Evolutionary conservation across 345 rosid species (phyloP).

Genomic region (Pistacia integerrima): DNA sequence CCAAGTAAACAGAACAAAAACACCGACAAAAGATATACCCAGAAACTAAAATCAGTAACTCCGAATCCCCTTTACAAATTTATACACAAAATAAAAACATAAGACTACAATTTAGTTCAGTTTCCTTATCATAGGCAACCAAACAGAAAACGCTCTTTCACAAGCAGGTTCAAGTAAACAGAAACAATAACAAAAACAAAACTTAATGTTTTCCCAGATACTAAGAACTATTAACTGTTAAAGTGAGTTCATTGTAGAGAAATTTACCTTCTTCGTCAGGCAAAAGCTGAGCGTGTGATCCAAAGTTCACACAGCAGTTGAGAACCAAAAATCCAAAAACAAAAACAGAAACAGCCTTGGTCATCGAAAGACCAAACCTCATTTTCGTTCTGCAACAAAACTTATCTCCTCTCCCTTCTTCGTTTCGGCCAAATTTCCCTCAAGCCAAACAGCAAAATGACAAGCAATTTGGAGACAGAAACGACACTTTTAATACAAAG

Average conservation of each 20-base stretch:
- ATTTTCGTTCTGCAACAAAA: constrained; percentile 20
- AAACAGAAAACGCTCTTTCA: neutral
- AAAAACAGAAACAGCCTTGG: constrained; percentile 25
- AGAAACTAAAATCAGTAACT: neutral
- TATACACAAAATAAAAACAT: too few relatives aligned
- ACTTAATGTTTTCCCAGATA: neutral
- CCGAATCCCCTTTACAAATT: neutral
- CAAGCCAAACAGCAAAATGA: neutral
- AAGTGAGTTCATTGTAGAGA: too few relatives aligned
- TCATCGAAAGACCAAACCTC: constrained; percentile 28
- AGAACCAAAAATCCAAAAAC: constrained; percentile 32
- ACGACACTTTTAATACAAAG: neutral
- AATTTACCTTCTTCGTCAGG: constrained; percentile 60
- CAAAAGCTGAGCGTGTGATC: constrained; percentile 52
- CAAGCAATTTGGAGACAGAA: neutral
- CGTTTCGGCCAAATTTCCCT: neutral
- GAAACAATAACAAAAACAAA: neutral
- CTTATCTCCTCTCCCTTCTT: neutral
- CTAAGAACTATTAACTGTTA: neutral
- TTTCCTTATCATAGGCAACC: neutral
- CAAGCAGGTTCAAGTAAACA: neutral
- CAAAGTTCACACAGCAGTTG: constrained; percentile 29
- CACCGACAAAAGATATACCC: neutral
- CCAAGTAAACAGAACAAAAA: neutral
- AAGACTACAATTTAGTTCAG: neutral